These are phyloP conservation scores for Nymphaea colorata DNA, from an alignment of 164 flowering plant species.

Conservation along the genomic window DNA sequence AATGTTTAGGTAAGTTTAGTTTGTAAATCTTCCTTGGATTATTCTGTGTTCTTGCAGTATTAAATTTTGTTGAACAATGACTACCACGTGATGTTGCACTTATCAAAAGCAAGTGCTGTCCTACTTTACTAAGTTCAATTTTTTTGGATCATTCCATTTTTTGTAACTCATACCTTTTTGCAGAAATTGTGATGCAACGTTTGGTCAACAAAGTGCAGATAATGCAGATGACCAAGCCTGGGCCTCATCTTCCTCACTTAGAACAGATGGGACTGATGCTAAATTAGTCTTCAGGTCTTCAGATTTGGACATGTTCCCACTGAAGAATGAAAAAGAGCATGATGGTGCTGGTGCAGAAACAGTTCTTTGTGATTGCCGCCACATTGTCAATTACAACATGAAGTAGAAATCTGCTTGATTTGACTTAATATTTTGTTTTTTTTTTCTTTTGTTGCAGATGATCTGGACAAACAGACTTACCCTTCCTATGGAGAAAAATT, in stretches of 20 bases:
- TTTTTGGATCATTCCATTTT: background rate
- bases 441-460: conserved; percentile 1
- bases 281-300: conserved; percentile 26
- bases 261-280: conserved; percentile 28
- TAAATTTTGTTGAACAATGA: background rate
- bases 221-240: conserved; percentile 50
- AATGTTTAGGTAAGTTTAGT: conserved; percentile 56
- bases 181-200: conserved; percentile 77
- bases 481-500: conserved; percentile 15
- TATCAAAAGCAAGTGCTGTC: background rate
- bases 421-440: too few relatives aligned
- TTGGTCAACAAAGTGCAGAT: conserved; percentile 36
- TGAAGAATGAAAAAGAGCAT: conserved; percentile 19
- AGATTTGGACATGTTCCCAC: conserved; percentile 12
- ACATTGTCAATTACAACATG: background rate
- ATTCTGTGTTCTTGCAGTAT: background rate
- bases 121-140: background rate
- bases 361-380: conserved; percentile 5
- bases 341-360: conserved; percentile 13
- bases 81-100: background rate
- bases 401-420: background rate
- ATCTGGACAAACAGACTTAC: conserved; percentile 11
- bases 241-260: conserved; percentile 45
- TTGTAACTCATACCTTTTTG: conserved; percentile 9
- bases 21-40: background rate